These are phyloP conservation scores for Furcasterigmium furcatum DNA, from an alignment of 2,329 filamentous ascomycete species.

Conservation along the genomic window DNA sequence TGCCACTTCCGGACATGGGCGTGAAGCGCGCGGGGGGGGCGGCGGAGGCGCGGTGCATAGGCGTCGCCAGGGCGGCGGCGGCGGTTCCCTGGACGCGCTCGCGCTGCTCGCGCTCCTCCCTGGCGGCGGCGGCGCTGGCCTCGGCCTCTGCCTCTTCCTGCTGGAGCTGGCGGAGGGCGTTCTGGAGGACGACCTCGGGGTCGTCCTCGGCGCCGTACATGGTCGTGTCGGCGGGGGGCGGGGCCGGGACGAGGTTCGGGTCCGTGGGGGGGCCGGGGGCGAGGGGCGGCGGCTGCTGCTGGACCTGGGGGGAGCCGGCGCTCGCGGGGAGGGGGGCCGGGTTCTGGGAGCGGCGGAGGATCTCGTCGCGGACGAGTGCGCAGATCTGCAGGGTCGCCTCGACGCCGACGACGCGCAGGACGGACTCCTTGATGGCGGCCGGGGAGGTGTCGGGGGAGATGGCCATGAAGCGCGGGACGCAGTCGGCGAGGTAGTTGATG, in stretches of 20 bases:
- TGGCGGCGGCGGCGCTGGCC: slow-evolving; percentile 50
- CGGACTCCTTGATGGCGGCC: slow-evolving; percentile 54
- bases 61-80: slow-evolving; percentile 20
- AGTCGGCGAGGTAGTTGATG: slow-evolving; percentile 57
- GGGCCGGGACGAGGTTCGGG: slow-evolving; percentile 9
- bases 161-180: slow-evolving; percentile 55
- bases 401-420: slow-evolving; percentile 52
- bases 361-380: slow-evolving; percentile 56
- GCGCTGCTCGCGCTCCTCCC: slow-evolving; percentile 49
- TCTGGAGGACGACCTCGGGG: slow-evolving; percentile 55
- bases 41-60: slow-evolving; percentile 12
- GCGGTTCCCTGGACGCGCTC: slow-evolving; percentile 21
- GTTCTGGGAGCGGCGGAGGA: slow-evolving; percentile 35
- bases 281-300: slow-evolving; percentile 6
- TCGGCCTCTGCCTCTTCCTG: slow-evolving; percentile 57
- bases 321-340: not conserved
- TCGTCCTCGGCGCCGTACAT: slow-evolving; percentile 48
- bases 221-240: slow-evolving; percentile 51
- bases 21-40: slow-evolving; percentile 9
- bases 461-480: slow-evolving; percentile 56
- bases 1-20: slow-evolving; percentile 4
- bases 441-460: slow-evolving; percentile 57
- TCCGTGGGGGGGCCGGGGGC: slow-evolving; percentile 13
- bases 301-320: not conserved
- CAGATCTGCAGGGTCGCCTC: slow-evolving; percentile 51